These are phyloP conservation scores for Pisolithus thermaeus DNA, from an alignment of 1,284 basidiomycete genomes.

Conservation along the genomic window DNA sequence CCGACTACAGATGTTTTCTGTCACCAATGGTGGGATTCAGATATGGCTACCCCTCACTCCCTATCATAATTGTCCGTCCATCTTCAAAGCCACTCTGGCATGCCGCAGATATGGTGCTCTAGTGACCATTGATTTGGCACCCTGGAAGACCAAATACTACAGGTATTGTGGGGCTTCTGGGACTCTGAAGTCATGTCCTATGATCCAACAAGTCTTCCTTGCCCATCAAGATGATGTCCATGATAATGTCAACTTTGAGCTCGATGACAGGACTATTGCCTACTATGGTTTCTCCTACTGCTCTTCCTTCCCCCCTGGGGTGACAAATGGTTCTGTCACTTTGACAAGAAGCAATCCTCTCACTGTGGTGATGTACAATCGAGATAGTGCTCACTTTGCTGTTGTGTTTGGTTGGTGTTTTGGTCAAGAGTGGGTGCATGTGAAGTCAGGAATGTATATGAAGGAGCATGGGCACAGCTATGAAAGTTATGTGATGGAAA, in stretches of 20 bases:
- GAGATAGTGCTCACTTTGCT: not conserved
- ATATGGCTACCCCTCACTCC: not conserved
- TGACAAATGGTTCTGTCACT: not conserved
- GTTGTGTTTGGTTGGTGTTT: not conserved
- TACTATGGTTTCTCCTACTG: not conserved
- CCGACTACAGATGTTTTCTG: not conserved
- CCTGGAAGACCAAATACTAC: not conserved
- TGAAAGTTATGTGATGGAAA: not conserved
- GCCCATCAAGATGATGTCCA: not conserved
- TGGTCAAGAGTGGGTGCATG: not conserved
- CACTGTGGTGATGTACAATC: not conserved
- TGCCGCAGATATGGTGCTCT: not conserved
- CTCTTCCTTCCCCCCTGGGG: not conserved
- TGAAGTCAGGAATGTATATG: not conserved
- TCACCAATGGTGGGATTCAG: not conserved
- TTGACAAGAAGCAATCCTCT: not conserved
- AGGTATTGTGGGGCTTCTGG: not conserved
- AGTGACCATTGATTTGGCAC: not conserved
- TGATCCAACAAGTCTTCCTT: not conserved
- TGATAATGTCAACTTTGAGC: not conserved
- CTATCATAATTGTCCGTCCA: not conserved
- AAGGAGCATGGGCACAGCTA: too few species aligned
- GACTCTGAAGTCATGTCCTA: not conserved
- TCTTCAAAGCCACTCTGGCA: not conserved
- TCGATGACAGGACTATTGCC: not conserved